Base-by-base conservation (phyloP, 352 stramenopile genomes). In the Phytophthora litchii region DNA sequence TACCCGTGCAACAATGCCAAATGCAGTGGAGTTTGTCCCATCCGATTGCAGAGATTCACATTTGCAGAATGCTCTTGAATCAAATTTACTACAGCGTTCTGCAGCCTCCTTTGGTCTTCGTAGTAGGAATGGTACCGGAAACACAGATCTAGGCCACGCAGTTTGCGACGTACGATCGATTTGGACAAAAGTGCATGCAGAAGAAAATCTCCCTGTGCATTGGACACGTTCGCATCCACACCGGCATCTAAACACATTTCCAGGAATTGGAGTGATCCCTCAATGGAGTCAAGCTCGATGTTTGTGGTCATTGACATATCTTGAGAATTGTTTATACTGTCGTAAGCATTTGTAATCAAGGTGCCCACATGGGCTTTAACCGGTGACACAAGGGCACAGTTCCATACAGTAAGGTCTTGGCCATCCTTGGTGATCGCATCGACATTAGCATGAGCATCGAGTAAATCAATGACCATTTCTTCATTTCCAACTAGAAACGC, bases 1-100 rank as follows among this genome's bases (percentile, higher is more conserved):
- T 92, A 83, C 0, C 81, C 85, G 57, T 89, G 76, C 13, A 92
- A 35, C n/a, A 94, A 36, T 1, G 80, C 76, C 32, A 89, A 43
- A 27, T 94, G 85, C 12, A 94, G 62, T 0, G 80, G 61, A 13
- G 83, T 91, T 20, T 91, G 85, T 0, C 80, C 83, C 10, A 88
- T 44, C 0, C 48, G 54, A 21, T 92, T 94, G 66, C 67, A 89
- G 11, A 64, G 74, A 37, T 92, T 74, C 13, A 91, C 32, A 29
- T 88, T 57, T 1, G 76, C 73, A 10, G 37, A 21, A 36, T 85
- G 49, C 0, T 40, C 41, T 35, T 86, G 58, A 1, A 92, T 54
- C 13, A 88, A 42, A 17, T 47, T 14, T 0, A 42, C 43, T 5
- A 86, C 65, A 4, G 73, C 60, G 5, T n/a, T 52, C 14, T 29